phyloP scores from a whole-genome alignment of 495 filamentous ascomycete species.

The Penicillium coprophilum region DNA sequence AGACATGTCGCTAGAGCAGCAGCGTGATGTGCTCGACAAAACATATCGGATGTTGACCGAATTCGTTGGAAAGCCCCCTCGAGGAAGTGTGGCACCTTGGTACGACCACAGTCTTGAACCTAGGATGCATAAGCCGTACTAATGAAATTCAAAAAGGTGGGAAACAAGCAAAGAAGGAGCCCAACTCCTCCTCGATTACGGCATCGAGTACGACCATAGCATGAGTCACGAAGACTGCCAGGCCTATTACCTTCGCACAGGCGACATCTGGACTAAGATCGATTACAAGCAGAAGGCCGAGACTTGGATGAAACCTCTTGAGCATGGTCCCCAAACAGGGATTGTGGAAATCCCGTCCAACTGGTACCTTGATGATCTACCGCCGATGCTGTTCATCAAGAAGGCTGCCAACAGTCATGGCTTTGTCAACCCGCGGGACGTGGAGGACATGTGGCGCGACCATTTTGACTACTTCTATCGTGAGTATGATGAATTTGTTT shows the following conservation, averaged over 20 bases:
- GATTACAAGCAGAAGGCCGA: constrained; percentile 57
- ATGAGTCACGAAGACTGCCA: constrained; percentile 67
- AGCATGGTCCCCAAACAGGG: constrained; percentile 49
- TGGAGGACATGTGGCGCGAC: constrained; percentile 58
- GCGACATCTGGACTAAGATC: constrained; percentile 61
- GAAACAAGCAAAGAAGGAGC: constrained; percentile 64
- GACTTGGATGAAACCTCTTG: constrained; percentile 66
- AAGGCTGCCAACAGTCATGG: constrained; percentile 56
- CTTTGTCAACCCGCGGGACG: constrained; percentile 57
- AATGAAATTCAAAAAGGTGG: constrained; percentile 44
- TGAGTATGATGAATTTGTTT: constrained; percentile 68
- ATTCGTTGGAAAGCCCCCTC: constrained; percentile 71
- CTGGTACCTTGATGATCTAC: constrained; percentile 67
- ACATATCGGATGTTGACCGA: constrained; percentile 69
- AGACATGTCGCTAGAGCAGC: constrained; percentile 74
- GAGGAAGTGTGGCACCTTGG: constrained; percentile 63
- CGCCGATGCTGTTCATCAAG: constrained; percentile 63
- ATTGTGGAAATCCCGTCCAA: constrained; percentile 66
- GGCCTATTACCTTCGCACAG: constrained; percentile 60
- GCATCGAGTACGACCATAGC: constrained; percentile 68
- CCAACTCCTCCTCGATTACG: constrained; percentile 63
- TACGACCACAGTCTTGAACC: neutral
- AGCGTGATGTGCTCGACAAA: constrained; percentile 73
- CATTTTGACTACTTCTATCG: constrained; percentile 68
- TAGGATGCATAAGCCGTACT: neutral